Evolutionary conservation across 306 rosid genomes (phyloP), one percentile per base, ranked within the genome.

Genomic region (Styphnolobium japonicum): DNA sequence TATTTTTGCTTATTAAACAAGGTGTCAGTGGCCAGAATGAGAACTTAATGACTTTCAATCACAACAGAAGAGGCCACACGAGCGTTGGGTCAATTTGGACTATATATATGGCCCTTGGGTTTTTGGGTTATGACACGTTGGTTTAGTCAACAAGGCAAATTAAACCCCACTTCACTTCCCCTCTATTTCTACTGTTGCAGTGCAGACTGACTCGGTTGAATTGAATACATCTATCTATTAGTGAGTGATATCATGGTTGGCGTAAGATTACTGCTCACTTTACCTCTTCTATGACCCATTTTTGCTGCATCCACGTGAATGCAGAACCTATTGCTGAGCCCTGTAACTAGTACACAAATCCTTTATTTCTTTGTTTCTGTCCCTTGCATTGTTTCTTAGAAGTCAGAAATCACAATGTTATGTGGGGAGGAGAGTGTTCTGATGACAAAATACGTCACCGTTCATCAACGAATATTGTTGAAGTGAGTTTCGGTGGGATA

Each of bases 191-290:
- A 27, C 31, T 27, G 3, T 27, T 27, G 31, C 31, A 1, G 31
- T 27, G 42, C 42, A 37, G 42, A 10, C 51, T 45, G 51, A 10
- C n/a, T 71, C 14, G 21, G 27, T 16, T 18, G 45, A 6, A 36
- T 15, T 63, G 63, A 23, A 25, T 27, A 40, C 23, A 68, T 46
- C n/a, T n/a, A n/a, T n/a, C n/a, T n/a, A 25, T 25, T 7, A 23
- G 48, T 65, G 21, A 43, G 79, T 74, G 70, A 74, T 42, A 61
- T 74, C 69, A 74, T 42, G 34, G 79, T 40, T 73, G 56, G 56
- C 42, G 67, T 39, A 73, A 39, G 55, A 42, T 15, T 21, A 53
- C 34, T 31, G 21, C 46, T 55, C 39, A 55, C n/a, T 71, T 37
- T 71, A 7, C 21, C 22, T 18, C 9, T 52, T 21, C 36, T 2